Evolutionary conservation across 2,329 filamentous ascomycete species (phyloP).

Genomic region (Aspergillus tanneri): DNA sequence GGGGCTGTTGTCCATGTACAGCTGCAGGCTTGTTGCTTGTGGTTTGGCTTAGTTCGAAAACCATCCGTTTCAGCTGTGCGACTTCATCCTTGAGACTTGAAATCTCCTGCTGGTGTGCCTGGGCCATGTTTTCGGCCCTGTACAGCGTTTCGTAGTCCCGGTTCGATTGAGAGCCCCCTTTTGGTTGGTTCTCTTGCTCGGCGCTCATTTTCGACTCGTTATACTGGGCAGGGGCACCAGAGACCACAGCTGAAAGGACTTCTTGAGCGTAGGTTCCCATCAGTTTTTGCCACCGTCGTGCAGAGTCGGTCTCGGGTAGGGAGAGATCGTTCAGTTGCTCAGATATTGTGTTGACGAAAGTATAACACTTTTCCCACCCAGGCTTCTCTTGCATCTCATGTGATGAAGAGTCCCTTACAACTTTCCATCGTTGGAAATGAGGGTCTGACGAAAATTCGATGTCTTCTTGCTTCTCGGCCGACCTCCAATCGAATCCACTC

Average conservation of each 20-base stretch:
- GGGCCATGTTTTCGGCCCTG: neutral
- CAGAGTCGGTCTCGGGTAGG: slow-evolving; percentile 15
- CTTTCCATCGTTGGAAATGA: slow-evolving; percentile 29
- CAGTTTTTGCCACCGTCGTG: slow-evolving; percentile 21
- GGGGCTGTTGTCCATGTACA: slow-evolving; percentile 2
- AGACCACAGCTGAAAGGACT: slow-evolving; percentile 24
- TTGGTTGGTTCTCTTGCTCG: neutral
- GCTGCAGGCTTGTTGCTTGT: slow-evolving; percentile 14
- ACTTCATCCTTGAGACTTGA: slow-evolving; percentile 29
- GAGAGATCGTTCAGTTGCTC: slow-evolving; percentile 27
- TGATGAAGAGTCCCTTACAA: slow-evolving; percentile 23
- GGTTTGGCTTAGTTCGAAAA: slow-evolving; percentile 27
- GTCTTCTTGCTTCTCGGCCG: slow-evolving; percentile 30
- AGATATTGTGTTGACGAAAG: slow-evolving; percentile 33
- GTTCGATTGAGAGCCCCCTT: too few relatives aligned
- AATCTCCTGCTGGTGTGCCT: slow-evolving; percentile 26
- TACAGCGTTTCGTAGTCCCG: neutral
- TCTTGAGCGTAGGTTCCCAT: slow-evolving; percentile 27
- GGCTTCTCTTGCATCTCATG: slow-evolving; percentile 19
- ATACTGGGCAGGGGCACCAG: slow-evolving; percentile 11
- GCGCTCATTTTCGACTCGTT: neutral
- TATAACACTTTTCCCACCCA: slow-evolving; percentile 34
- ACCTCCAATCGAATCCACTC: slow-evolving; percentile 35
- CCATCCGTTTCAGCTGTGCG: slow-evolving; percentile 30
- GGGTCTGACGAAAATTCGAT: slow-evolving; percentile 24